phyloP scores from a whole-genome alignment of 83 land plant species.

The Picea engelmannii region DNA sequence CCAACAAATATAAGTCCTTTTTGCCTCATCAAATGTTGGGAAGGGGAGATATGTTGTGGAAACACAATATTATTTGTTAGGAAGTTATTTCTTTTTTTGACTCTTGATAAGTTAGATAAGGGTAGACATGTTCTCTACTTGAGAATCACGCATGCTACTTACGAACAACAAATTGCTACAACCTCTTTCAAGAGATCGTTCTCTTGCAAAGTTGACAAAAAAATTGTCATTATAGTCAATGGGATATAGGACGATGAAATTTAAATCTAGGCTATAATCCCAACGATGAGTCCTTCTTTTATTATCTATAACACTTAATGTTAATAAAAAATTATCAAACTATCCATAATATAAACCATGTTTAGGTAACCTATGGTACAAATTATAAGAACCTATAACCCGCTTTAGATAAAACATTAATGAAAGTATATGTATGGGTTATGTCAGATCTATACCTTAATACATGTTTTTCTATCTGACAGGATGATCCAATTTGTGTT shows the following conservation, averaged over 20 bases:
- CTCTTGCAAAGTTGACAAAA: neutral
- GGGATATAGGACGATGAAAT: neutral
- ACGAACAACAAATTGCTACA: too few species aligned
- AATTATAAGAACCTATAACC: neutral
- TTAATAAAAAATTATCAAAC: neutral
- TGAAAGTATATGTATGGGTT: neutral
- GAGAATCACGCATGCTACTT: too few species aligned
- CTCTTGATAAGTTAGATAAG: too few species aligned
- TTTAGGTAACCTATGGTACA: neutral
- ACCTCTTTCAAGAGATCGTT: neutral
- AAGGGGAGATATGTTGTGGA: too few species aligned
- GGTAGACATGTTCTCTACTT: too few species aligned
- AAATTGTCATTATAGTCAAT: neutral
- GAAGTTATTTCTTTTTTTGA: too few species aligned
- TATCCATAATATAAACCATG: neutral
- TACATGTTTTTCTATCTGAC: neutral
- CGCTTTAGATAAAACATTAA: neutral
- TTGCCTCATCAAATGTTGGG: too few species aligned
- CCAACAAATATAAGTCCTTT: too few species aligned
- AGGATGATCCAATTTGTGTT: constrained; percentile 82
- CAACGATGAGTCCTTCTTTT: neutral
- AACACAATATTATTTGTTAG: too few species aligned
- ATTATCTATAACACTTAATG: neutral
- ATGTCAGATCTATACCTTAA: neutral
- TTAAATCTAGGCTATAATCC: neutral